These are phyloP conservation scores for Solanum verrucosum DNA, from an alignment of 257 asterid species.

Conservation along the genomic window DNA sequence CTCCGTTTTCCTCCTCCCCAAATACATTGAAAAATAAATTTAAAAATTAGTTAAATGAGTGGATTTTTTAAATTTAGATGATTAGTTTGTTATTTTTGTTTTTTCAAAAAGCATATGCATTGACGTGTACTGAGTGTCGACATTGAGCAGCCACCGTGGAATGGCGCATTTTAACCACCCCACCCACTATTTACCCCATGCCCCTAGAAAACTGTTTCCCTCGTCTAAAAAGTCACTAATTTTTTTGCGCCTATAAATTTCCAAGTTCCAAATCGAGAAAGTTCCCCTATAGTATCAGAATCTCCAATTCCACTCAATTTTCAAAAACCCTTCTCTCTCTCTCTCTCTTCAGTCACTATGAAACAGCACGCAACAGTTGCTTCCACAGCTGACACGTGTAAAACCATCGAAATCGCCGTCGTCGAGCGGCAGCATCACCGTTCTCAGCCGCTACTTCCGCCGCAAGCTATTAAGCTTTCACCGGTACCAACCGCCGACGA, in stretches of 20 bases:
- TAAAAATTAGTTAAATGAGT: neutral
- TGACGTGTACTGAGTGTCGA: neutral
- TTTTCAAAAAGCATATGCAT: neutral
- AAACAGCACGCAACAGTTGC: neutral
- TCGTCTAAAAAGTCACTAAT: neutral
- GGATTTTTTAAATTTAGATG: neutral
- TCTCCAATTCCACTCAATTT: neutral
- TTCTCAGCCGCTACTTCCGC: neutral
- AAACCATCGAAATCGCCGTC: slow-evolving; percentile 22
- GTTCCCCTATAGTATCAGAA: neutral
- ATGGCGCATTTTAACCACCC: neutral
- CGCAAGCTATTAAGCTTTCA: slow-evolving; percentile 14
- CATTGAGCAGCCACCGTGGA: neutral
- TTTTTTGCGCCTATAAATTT: neutral
- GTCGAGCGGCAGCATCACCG: slow-evolving; percentile 7
- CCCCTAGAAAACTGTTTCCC: neutral
- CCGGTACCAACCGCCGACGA: neutral
- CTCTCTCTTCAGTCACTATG: neutral
- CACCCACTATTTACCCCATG: neutral
- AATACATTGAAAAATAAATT: too few species aligned
- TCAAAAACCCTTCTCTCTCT: neutral
- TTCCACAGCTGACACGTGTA: slow-evolving; percentile 20
- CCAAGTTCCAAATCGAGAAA: neutral
- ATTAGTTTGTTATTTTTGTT: neutral
- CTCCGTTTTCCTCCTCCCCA: neutral